Percentiles rank a stretch among this genome's conserved stretches.
Conservation (phyloP, 441 rosid species). For the Eutrema salsugineum region DNA sequence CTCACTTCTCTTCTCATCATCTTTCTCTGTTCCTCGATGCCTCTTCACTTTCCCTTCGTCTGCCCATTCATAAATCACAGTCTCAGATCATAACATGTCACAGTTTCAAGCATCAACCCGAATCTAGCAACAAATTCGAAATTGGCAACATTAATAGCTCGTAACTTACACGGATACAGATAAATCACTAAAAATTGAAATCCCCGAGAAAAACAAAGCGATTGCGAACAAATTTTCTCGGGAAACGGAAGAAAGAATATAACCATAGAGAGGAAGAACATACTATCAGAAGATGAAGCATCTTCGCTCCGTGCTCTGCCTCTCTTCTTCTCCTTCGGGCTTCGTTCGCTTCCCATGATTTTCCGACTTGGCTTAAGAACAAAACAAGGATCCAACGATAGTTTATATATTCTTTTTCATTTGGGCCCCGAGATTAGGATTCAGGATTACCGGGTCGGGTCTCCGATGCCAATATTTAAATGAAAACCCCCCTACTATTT, state of each 20-base stretch:
- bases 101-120: neutral
- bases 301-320: conserved; percentile 45
- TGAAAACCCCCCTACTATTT: neutral
- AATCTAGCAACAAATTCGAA: neutral
- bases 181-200: neutral
- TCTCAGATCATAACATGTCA: neutral
- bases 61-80: conserved; percentile 24
- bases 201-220: neutral
- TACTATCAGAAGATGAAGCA: conserved; percentile 47
- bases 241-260: neutral
- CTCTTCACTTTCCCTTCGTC: conserved; percentile 67
- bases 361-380: neutral
- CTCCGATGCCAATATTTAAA: neutral
- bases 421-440: neutral
- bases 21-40: conserved; percentile 44
- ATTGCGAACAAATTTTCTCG: neutral
- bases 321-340: conserved; percentile 52
- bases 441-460: conserved; percentile 17
- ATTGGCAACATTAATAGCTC: neutral
- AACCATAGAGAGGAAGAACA: neutral
- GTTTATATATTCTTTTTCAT: neutral
- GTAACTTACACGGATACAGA: neutral
- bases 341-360: conserved; percentile 63
- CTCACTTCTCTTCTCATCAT: conserved; percentile 45
- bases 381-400: neutral